Percentiles rank a stretch among this genome's conserved stretches.
Evolutionary conservation across 129 eudicot genomes (phyloP).

Genomic region (Flaveria sonorensis): DNA sequence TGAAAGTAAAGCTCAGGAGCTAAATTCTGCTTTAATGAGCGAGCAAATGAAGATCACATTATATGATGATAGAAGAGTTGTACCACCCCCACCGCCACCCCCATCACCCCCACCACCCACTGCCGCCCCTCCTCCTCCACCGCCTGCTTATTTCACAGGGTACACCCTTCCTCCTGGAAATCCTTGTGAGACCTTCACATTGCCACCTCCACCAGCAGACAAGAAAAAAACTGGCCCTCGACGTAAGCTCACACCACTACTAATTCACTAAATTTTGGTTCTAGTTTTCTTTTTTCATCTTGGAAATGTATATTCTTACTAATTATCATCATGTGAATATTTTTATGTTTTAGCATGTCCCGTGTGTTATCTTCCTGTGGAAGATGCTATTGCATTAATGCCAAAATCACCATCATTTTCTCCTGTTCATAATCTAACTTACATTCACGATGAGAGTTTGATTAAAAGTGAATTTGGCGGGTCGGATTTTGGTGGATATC

Average conservation of each 20-base stretch:
- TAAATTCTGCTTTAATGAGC: slow-evolving; percentile 24
- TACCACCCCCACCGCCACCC: slow-evolving; percentile 34
- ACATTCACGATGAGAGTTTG: slow-evolving; percentile 61
- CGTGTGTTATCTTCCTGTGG: slow-evolving; percentile 72
- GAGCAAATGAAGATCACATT: slow-evolving; percentile 29
- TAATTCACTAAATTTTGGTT: background rate
- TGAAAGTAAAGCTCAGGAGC: slow-evolving; percentile 26
- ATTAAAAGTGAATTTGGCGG: slow-evolving; percentile 80
- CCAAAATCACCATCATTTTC: slow-evolving; percentile 71
- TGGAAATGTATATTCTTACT: slow-evolving; percentile 7
- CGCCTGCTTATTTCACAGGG: slow-evolving; percentile 57
- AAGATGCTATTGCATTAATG: slow-evolving; percentile 64
- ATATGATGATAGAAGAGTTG: slow-evolving; percentile 12
- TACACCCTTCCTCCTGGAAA: slow-evolving; percentile 84
- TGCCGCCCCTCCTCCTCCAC: slow-evolving; percentile 42
- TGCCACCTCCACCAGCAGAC: slow-evolving; percentile 93
- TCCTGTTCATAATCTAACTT: slow-evolving; percentile 60
- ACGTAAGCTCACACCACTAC: slow-evolving; percentile 21
- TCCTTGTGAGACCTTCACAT: slow-evolving; percentile 69
- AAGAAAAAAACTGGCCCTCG: slow-evolving; percentile 81
- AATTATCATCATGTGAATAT: background rate
- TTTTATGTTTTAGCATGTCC: slow-evolving; percentile 66
- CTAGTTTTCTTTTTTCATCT: slow-evolving; percentile 17
- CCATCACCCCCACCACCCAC: slow-evolving; percentile 16
- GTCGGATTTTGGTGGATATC: slow-evolving; percentile 79